A percentile compares a stretch with the other conserved stretches of the same genome.
Evolutionary conservation across 179 eudicot species (phyloP).

Genomic region (Heliamphora ciliata): DNA sequence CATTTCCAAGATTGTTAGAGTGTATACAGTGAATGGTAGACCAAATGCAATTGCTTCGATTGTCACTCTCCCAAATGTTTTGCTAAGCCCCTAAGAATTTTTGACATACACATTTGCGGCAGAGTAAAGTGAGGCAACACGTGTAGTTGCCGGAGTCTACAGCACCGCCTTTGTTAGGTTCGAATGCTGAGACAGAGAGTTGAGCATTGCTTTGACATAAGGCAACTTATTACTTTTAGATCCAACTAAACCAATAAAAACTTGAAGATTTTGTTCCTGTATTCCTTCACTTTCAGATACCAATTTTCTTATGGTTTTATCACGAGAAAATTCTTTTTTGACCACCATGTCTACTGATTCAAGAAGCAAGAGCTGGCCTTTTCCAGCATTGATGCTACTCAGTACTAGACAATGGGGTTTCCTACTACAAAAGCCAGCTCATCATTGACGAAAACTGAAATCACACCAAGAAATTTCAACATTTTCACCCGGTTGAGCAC

Average conservation of each 20-base stretch:
- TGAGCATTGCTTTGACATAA: constrained; percentile 73
- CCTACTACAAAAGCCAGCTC: constrained; percentile 96
- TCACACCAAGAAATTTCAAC: constrained; percentile 64
- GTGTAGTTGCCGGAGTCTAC: constrained; percentile 89
- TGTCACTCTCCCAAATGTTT: constrained; percentile 98
- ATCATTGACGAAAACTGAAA: constrained; percentile 90
- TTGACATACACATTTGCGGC: constrained; percentile 95
- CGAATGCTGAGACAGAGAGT: constrained; percentile 46
- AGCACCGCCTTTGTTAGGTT: constrained; percentile 64
- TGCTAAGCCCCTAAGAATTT: constrained; percentile 97
- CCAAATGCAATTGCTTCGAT: constrained; percentile 99
- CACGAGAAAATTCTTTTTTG: constrained; percentile 29
- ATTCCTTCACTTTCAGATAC: constrained; percentile 32
- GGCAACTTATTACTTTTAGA: constrained; percentile 85
- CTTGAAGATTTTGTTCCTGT: constrained; percentile 40
- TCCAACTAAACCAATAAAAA: constrained; percentile 95
- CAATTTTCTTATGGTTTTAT: constrained; percentile 15
- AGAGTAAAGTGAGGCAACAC: constrained; percentile 89
- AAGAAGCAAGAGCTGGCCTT: constrained; percentile 89
- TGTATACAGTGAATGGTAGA: constrained; percentile 34
- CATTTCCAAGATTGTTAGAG: no score
- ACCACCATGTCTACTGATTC: constrained; percentile 57
- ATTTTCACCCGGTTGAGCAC: constrained; percentile 75
- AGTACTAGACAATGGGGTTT: constrained; percentile 61
- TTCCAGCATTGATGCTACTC: constrained; percentile 88